Conservation (phyloP, 352 stramenopile species). For the Globisporangium barbulae region DNA sequence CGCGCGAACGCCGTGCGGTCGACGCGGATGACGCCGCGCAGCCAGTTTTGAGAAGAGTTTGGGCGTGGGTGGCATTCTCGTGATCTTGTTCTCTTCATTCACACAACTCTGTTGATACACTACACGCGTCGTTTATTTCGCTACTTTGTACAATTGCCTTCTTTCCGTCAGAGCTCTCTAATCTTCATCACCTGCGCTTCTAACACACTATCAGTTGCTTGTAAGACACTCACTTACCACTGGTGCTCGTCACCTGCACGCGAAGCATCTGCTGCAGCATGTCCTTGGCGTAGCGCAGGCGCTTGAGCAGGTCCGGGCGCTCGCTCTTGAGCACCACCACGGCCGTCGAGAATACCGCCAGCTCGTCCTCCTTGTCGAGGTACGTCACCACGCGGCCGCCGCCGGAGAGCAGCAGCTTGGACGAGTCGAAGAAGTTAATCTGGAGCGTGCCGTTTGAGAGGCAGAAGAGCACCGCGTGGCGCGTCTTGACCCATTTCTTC, state of each 20-base stretch:
- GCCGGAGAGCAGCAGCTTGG: conserved; percentile 93
- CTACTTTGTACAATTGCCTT: conserved; percentile 7
- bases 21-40: conserved; percentile 1
- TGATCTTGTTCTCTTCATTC: background rate
- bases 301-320: conserved; percentile 67
- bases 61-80: background rate
- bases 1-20: conserved; percentile 9
- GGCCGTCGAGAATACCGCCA: conserved; percentile 50
- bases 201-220: background rate
- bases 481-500: conserved; percentile 98
- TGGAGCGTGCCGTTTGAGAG: conserved; percentile 95
- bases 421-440: conserved; percentile 96
- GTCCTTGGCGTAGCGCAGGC: conserved; percentile 93
- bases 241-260: background rate
- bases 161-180: conserved; percentile 7
- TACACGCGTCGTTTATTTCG: background rate
- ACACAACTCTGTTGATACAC: conserved; percentile 5
- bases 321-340: conserved; percentile 56
- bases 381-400: conserved; percentile 91
- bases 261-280: conserved; percentile 94
- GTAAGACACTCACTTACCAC: background rate
- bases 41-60: conserved; percentile 2
- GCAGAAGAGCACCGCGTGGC: conserved; percentile 97
- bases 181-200: conserved; percentile 2
- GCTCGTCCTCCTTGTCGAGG: conserved; percentile 69